A percentile compares a stretch with the other conserved stretches of the same genome.
These are phyloP conservation scores for Pulveroboletus ravenelii DNA, from an alignment of 768 basidiomycete genomes.

Conservation along the genomic window DNA sequence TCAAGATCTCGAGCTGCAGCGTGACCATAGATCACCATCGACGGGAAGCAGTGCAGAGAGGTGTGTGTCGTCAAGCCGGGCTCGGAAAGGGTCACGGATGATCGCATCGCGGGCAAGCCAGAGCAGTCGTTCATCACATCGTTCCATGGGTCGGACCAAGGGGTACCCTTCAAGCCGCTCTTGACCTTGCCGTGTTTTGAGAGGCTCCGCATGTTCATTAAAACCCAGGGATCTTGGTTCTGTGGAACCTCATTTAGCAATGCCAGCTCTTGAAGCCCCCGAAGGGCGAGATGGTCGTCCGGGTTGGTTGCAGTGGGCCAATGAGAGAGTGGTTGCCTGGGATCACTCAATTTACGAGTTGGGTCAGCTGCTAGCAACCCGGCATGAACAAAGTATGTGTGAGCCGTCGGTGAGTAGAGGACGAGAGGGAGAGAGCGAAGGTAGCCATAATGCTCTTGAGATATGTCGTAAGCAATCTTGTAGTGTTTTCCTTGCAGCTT, in stretches of 20 bases:
- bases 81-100: conserved; percentile 1
- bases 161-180: conserved; percentile 42
- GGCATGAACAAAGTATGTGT: conserved; percentile 77
- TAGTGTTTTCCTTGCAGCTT: conserved; percentile 74
- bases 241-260: conserved; percentile 67
- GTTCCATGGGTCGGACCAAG: conserved; percentile 79
- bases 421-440: conserved; percentile 68
- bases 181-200: conserved; percentile 35
- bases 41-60: conserved; percentile 59
- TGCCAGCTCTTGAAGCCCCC: conserved; percentile 60
- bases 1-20: conserved; percentile 76
- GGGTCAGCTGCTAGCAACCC: conserved; percentile 78
- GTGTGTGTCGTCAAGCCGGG: conserved; percentile 10
- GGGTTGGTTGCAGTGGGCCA: conserved; percentile 39
- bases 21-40: conserved; percentile 86
- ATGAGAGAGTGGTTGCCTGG: conserved; percentile 67
- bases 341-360: conserved; percentile 40
- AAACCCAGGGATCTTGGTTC: conserved; percentile 72
- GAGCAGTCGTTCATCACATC: conserved; percentile 53
- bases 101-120: conserved; percentile 36
- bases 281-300: conserved; percentile 30
- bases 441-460: conserved; percentile 62
- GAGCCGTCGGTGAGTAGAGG: conserved; percentile 69
- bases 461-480: conserved; percentile 63
- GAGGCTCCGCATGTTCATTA: conserved; percentile 41